These are phyloP conservation scores for Zymoseptoria tritici DNA, from an alignment of 2,329 filamentous ascomycete genomes.

Conservation along the genomic window DNA sequence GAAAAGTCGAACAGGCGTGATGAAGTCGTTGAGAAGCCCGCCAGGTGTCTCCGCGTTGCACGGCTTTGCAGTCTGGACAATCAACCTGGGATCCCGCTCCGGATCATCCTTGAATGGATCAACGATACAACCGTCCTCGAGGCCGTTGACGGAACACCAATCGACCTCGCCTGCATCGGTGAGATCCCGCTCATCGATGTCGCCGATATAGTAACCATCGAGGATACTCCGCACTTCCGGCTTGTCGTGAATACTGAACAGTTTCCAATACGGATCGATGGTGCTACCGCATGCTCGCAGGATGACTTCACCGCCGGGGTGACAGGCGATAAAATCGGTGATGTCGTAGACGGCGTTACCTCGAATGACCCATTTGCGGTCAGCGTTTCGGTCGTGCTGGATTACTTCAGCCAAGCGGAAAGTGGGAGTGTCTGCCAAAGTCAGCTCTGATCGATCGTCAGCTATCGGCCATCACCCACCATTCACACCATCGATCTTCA, in stretches of 20 bases:
- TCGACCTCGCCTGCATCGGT: constrained; percentile 43
- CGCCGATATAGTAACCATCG: constrained; percentile 57
- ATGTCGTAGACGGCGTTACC: constrained; percentile 63
- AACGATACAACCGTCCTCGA: constrained; percentile 37
- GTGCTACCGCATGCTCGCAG: constrained; percentile 56
- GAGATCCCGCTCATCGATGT: constrained; percentile 52
- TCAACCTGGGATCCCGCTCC: constrained; percentile 43
- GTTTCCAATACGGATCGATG: constrained; percentile 63
- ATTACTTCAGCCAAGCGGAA: constrained; percentile 26
- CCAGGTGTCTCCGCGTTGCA: constrained; percentile 56
- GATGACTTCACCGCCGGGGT: constrained; percentile 63
- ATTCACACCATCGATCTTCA: constrained; percentile 1
- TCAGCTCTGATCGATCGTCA: not conserved
- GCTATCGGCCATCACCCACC: not conserved
- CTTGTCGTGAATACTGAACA: constrained; percentile 61
- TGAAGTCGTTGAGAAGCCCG: constrained; percentile 43
- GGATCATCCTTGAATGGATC: constrained; percentile 55
- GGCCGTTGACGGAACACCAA: constrained; percentile 8
- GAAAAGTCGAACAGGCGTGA: constrained; percentile 50
- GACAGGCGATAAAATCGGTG: constrained; percentile 58
- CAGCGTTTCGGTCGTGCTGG: constrained; percentile 35
- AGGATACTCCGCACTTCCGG: constrained; percentile 57
- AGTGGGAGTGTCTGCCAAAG: not conserved
- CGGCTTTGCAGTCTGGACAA: constrained; percentile 48
- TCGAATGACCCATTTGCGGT: constrained; percentile 56